phyloP scores from a whole-genome alignment of 2,329 filamentous ascomycete species.

The Neopestalotiopsis sp. region DNA sequence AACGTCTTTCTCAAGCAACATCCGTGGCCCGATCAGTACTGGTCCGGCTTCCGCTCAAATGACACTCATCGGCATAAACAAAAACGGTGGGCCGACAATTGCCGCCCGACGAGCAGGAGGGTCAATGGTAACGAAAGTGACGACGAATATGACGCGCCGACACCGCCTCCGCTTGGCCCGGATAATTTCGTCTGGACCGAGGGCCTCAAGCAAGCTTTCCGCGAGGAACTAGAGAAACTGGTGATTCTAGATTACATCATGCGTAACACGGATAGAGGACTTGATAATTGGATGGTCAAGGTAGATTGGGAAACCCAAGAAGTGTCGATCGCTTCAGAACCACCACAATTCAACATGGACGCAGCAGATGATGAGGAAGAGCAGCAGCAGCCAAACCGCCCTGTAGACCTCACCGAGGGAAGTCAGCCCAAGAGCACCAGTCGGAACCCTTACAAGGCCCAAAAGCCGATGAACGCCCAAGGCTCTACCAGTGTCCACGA shows the following conservation, averaged over 20 bases:
- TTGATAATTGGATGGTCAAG: slow-evolving; percentile 99
- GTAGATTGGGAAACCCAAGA: slow-evolving; percentile 85
- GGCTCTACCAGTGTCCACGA: slow-evolving; percentile 51
- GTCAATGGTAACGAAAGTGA: slow-evolving; percentile 55
- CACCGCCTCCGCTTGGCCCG: slow-evolving; percentile 46
- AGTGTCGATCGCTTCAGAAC: slow-evolving; percentile 86
- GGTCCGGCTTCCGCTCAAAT: slow-evolving; percentile 71
- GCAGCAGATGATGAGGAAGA: slow-evolving; percentile 48
- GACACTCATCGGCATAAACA: slow-evolving; percentile 72
- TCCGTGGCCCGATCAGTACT: slow-evolving; percentile 93
- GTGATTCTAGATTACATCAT: slow-evolving; percentile 99
- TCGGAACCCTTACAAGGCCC: slow-evolving; percentile 74
- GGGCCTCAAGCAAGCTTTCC: slow-evolving; percentile 84
- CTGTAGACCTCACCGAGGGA: slow-evolving; percentile 58
- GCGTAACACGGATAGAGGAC: slow-evolving; percentile 94
- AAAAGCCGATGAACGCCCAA: slow-evolving; percentile 85
- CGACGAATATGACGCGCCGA: slow-evolving; percentile 46
- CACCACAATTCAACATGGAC: slow-evolving; percentile 70
- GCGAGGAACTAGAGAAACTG: slow-evolving; percentile 94
- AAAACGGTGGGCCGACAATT: slow-evolving; percentile 81
- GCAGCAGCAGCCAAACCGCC: slow-evolving; percentile 60
- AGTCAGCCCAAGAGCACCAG: slow-evolving; percentile 44
- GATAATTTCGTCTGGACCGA: slow-evolving; percentile 86
- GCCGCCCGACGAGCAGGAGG: slow-evolving; percentile 64
- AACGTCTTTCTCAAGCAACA: slow-evolving; percentile 94